These are phyloP conservation scores for Schwanniomyces yamadae DNA, from an alignment of 805 yeast genomes.

Conservation along the genomic window DNA sequence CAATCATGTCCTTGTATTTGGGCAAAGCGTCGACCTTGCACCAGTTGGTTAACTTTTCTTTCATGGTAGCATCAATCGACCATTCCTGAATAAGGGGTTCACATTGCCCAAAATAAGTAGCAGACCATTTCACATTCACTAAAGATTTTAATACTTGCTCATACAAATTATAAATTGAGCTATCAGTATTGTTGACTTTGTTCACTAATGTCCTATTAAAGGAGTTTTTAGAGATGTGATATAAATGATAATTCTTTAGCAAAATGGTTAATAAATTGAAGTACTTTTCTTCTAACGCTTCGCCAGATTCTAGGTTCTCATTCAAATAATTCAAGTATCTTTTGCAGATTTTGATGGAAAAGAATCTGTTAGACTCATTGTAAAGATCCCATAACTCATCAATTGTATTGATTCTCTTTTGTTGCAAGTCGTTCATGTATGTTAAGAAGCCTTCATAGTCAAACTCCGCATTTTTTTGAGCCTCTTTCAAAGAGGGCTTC, in stretches of 20 bases:
- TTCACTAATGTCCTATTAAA: slow-evolving; percentile 14
- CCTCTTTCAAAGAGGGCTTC: slow-evolving; percentile 20
- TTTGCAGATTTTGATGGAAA: slow-evolving; percentile 23
- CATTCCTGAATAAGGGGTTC: slow-evolving; percentile 35
- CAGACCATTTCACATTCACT: slow-evolving; percentile 27
- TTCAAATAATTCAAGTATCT: slow-evolving; percentile 20
- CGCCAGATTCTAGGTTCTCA: slow-evolving; percentile 21
- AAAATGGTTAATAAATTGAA: slow-evolving; percentile 22
- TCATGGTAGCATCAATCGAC: slow-evolving; percentile 33
- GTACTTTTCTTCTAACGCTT: slow-evolving; percentile 14
- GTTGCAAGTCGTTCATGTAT: slow-evolving; percentile 21
- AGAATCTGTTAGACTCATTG: slow-evolving; percentile 20
- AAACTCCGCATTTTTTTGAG: slow-evolving; percentile 32
- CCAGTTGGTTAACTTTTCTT: slow-evolving; percentile 19
- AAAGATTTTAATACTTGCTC: slow-evolving; percentile 22
- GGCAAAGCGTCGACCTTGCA: slow-evolving; percentile 16
- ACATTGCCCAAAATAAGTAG: slow-evolving; percentile 27
- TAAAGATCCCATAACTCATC: slow-evolving; percentile 37
- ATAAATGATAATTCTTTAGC: slow-evolving; percentile 13
- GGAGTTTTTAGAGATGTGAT: slow-evolving; percentile 11
- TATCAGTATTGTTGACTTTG: slow-evolving; percentile 9
- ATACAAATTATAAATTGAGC: slow-evolving; percentile 16
- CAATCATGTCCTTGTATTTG: slow-evolving; percentile 21
- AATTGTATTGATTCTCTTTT: slow-evolving; percentile 26
- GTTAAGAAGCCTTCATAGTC: slow-evolving; percentile 38